phyloP scores from a whole-genome alignment of 345 rosid species.

The Bruguiera sexangula region DNA sequence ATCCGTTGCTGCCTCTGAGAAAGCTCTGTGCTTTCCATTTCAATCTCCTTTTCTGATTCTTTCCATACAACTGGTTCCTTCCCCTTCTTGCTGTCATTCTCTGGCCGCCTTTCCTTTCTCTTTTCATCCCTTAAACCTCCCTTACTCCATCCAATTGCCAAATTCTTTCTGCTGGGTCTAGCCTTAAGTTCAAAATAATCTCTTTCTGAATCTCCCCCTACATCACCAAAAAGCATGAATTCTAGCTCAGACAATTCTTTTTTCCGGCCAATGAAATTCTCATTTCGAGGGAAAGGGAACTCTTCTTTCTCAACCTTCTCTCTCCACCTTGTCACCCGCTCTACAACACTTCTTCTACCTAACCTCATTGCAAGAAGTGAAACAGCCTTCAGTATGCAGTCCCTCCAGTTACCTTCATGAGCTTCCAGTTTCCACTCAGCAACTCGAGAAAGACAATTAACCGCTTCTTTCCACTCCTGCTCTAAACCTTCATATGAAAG shows the following conservation, averaged over 20 bases:
- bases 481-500: slow-evolving; percentile 77
- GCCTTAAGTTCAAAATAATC: slow-evolving; percentile 87
- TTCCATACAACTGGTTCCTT: slow-evolving; percentile 92
- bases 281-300: slow-evolving; percentile 81
- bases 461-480: slow-evolving; percentile 93
- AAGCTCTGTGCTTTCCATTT: slow-evolving; percentile 61
- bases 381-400: slow-evolving; percentile 70
- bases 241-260: slow-evolving; percentile 86
- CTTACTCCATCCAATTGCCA: slow-evolving; percentile 70
- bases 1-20: slow-evolving; percentile 31
- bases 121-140: slow-evolving; percentile 46
- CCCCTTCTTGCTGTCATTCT: slow-evolving; percentile 53
- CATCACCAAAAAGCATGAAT: slow-evolving; percentile 81
- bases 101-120: slow-evolving; percentile 26
- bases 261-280: slow-evolving; percentile 79
- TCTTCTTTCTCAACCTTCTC: slow-evolving; percentile 81
- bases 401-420: slow-evolving; percentile 89
- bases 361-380: slow-evolving; percentile 66
- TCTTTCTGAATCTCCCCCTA: slow-evolving; percentile 64
- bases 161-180: slow-evolving; percentile 67
- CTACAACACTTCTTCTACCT: slow-evolving; percentile 90
- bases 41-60: slow-evolving; percentile 93
- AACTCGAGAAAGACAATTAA: slow-evolving; percentile 57
- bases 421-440: slow-evolving; percentile 95
- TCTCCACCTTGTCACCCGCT: slow-evolving; percentile 73